These are phyloP conservation scores for Linderniella brevidens DNA, from an alignment of 257 asterid species.

Conservation along the genomic window DNA sequence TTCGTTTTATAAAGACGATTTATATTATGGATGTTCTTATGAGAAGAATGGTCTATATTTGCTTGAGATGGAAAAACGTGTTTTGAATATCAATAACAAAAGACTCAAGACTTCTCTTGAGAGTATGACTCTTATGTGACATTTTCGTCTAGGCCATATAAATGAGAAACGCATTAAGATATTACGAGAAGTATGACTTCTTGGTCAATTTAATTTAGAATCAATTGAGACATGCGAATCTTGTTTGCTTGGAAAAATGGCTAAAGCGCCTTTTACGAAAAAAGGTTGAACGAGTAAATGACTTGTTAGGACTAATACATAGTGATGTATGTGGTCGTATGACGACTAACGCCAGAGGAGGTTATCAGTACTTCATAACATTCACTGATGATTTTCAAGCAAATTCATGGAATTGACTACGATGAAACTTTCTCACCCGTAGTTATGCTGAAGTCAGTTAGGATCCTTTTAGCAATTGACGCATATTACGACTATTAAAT, in stretches of 20 bases:
- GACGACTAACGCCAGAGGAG: not conserved
- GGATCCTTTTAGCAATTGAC: not conserved
- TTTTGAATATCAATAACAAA: conserved; percentile 1
- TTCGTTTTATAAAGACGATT: too few species aligned
- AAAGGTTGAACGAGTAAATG: not conserved
- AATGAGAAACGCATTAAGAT: conserved; percentile 4
- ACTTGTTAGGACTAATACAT: not conserved
- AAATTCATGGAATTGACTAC: too few species aligned
- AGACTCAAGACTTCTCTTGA: not conserved
- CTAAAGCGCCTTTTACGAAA: not conserved
- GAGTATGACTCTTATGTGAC: not conserved
- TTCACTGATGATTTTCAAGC: not conserved
- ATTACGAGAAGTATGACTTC: not conserved
- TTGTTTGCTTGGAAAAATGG: not conserved
- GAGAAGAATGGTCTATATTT: not conserved
- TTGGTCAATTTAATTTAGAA: conserved; percentile 2
- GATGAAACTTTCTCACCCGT: not conserved
- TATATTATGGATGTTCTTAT: not conserved
- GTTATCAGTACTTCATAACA: not conserved
- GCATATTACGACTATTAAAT: not conserved
- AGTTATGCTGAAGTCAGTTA: not conserved
- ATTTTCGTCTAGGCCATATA: conserved; percentile 2
- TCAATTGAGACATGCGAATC: conserved; percentile 1
- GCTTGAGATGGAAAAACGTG: not conserved
- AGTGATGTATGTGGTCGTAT: not conserved